Evolutionary conservation across 495 filamentous ascomycete species (phyloP).

Genomic region (Penicillium waksmanii): DNA sequence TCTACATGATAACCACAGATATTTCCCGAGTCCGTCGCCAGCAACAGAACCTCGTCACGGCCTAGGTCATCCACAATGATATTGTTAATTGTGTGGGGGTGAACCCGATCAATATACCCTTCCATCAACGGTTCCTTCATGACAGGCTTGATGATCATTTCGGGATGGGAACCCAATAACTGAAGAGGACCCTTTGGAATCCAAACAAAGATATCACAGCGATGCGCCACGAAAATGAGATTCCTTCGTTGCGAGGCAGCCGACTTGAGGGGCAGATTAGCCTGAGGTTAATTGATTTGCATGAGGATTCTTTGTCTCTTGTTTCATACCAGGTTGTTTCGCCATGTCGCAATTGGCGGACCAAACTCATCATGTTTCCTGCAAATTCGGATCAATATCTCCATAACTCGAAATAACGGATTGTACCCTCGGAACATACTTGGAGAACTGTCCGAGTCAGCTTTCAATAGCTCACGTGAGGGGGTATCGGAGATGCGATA

Average conservation of each 20-base stretch:
- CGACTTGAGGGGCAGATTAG: slow-evolving; percentile 35
- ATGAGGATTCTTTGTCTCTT: background rate
- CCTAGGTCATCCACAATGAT: slow-evolving; percentile 81
- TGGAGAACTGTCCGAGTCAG: slow-evolving; percentile 29
- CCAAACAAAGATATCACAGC: slow-evolving; percentile 72
- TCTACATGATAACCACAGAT: slow-evolving; percentile 77
- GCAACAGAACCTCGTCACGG: slow-evolving; percentile 74
- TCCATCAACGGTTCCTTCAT: slow-evolving; percentile 46
- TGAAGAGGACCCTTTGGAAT: slow-evolving; percentile 70
- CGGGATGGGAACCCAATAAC: slow-evolving; percentile 59
- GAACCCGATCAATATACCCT: slow-evolving; percentile 58
- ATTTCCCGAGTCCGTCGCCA: slow-evolving; percentile 87
- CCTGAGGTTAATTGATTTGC: background rate
- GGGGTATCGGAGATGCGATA: background rate
- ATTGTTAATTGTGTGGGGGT: slow-evolving; percentile 77
- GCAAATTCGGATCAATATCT: slow-evolving; percentile 1
- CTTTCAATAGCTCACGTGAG: slow-evolving; percentile 20
- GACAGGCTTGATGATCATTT: slow-evolving; percentile 67
- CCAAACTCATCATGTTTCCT: slow-evolving; percentile 34
- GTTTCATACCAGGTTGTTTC: slow-evolving; percentile 54
- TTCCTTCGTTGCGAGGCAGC: slow-evolving; percentile 62
- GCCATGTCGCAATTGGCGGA: slow-evolving; percentile 45
- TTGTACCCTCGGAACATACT: slow-evolving; percentile 12
- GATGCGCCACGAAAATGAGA: slow-evolving; percentile 79
- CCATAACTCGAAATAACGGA: background rate